Evolutionary conservation across 148 eudicot species (phyloP), one percentile per base, ranked within the genome.

Genomic region (Chenopodium suecicum): DNA sequence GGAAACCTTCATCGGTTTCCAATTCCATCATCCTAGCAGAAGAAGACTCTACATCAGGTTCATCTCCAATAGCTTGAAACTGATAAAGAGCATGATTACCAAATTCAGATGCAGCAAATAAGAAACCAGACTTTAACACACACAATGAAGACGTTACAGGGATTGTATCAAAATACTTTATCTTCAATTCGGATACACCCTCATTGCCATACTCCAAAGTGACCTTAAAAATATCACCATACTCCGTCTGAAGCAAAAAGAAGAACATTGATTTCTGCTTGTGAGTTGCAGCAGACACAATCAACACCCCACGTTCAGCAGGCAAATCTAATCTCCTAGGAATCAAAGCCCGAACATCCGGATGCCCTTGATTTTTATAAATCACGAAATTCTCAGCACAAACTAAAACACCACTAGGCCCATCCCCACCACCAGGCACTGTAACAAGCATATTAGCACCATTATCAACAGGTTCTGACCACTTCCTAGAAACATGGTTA

Each of bases 301-400:
- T 90, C 65, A 96, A 81, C 76, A 96, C 98, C 12, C 99, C 99
- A 5, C 97, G 88, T 56, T 94, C 97, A 48, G 94, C 95, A 0
- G 99, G 98, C 82, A 96, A 88, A 83, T 96, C 99, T 22, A 85
- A 88, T 37, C 99, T 83, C 85, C 99, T 91, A 6, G 99, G 99
- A 76, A 96, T 96, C 31, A 96, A 94, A 14, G 97, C 99, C 72
- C 98, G 80, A 6, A 96, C 90, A 89, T 96, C 99, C 0, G 94
- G 91, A 29, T 92, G 97, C 48, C 99, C 99, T 80, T 92, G 97
- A 82, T 96, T 96, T 89, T 96, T 96, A 78, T 96, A 96, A 78
- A 96, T 96, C 1, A 96, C 93, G 73, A 94, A 96, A 89, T 96
- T 96, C 84, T 96, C 99, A 1, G 98, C 98, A 89, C 99, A 96